phyloP scores from a whole-genome alignment of 2,329 filamentous ascomycete genomes.

The Phoma herbarum region DNA sequence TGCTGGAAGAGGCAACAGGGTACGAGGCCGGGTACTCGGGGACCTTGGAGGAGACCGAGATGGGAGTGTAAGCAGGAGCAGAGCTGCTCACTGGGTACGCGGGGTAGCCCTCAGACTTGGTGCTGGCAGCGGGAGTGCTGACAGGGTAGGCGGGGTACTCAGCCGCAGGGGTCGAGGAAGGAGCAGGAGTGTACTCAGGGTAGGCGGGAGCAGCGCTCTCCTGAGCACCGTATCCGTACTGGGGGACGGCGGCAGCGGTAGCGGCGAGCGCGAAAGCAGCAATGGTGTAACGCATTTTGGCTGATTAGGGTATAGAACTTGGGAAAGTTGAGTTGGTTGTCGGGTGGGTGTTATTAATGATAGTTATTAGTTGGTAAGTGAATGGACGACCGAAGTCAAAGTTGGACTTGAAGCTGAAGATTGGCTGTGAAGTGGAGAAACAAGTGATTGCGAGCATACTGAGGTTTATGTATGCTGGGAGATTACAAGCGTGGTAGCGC shows the following conservation, averaged over 20 bases:
- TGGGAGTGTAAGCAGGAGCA: slow-evolving; percentile 16
- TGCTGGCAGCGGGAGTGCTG: background rate
- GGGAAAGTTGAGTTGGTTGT: slow-evolving; percentile 33
- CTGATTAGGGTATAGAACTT: slow-evolving; percentile 46
- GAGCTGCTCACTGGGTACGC: slow-evolving; percentile 19
- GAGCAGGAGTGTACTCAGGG: slow-evolving; percentile 32
- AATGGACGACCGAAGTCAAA: slow-evolving; percentile 55
- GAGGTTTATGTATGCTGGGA: slow-evolving; percentile 50
- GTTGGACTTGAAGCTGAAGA: slow-evolving; percentile 49
- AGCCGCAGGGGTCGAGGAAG: slow-evolving; percentile 12
- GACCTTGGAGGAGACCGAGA: slow-evolving; percentile 19
- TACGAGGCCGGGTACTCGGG: slow-evolving; percentile 17
- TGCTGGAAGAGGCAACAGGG: slow-evolving; percentile 15
- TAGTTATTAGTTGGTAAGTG: slow-evolving; percentile 52
- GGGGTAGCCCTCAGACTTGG: slow-evolving; percentile 4
- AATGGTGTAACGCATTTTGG: slow-evolving; percentile 53
- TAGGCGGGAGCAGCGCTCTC: slow-evolving; percentile 34
- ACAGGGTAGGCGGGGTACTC: background rate
- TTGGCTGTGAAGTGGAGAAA: slow-evolving; percentile 49
- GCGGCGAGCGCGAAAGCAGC: slow-evolving; percentile 45
- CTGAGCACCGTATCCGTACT: slow-evolving; percentile 38
- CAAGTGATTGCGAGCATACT: slow-evolving; percentile 28
- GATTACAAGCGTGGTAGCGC: slow-evolving; percentile 50
- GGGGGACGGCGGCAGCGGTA: slow-evolving; percentile 44
- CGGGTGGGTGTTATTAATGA: slow-evolving; percentile 49